Evolutionary conservation across 192 early-diverging fungal species (phyloP), one percentile per base, ranked within the genome.

Genomic region (Coemansia sp.): DNA sequence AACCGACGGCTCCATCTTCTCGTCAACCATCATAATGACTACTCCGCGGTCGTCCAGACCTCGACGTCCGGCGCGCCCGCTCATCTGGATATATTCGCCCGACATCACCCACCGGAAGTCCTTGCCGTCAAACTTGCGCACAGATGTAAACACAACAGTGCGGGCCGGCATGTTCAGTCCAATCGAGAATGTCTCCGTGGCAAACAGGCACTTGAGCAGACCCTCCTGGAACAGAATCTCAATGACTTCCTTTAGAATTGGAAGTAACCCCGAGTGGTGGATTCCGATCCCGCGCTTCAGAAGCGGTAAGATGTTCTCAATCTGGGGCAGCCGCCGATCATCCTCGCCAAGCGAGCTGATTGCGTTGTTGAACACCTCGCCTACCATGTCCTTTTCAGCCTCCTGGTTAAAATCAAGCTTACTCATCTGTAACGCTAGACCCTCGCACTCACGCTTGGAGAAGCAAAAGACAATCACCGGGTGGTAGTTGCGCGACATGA

Each of bases 61-160:
- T 84, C 97, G 90, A 44, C 97, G 87, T 60, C 97, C 97, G 13
- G 97, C 97, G 74, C 97, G 92, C 49, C 97, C 97, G 74, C 91
- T 93, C 97, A 99, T 99, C 83, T 99, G 97, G 80, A 98, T 99
- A 81, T 99, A 99, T 84, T 99, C 97, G 71, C 97, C 97, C 40
- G 88, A 88, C 61, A 88, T 87, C 17, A 96, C 86, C 87, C 90
- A 94, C 59, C 97, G 87, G 17, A 79, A 85, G 44, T 91, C 89
- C 65, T 90, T 90, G 58, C 97, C 97, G 73, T 99, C 97, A 69
- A 87, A 98, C 66, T 99, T 99, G 58, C 90, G 87, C 5, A 95
- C 90, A 56, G 89, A 87, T 0, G 96, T 97, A 65, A 99, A 99
- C 3, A 99, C 94, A 17, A 99, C 97, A 1, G 97, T 99, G 69